Evolutionary conservation across 2,329 filamentous ascomycete species (phyloP), one percentile per base, ranked within the genome.

Genomic region (Diplodia seriata): DNA sequence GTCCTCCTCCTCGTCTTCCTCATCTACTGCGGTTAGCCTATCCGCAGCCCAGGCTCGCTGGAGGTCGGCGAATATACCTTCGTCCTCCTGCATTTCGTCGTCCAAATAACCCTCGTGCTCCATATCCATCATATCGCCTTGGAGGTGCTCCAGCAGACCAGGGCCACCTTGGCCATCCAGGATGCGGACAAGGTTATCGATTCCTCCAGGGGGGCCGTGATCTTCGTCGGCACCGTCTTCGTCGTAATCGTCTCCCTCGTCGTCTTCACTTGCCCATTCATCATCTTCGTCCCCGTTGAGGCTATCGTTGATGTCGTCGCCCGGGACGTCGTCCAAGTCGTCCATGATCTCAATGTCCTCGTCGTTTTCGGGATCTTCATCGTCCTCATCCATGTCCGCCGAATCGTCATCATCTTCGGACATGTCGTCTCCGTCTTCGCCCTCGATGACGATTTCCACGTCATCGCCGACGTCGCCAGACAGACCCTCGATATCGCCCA

Each of bases 381-480:
- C 83, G 26, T 86, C 81, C 26, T 87, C 86, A 11, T 81, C 82
- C 40, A 87, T 83, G 70, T 82, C 85, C 71, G 82, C 85, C 43
- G 84, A 84, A 36, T 85, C 85, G 11, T 82, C 82, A 20, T 85
- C 84, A 36, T 85, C 84, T 38, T 86, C 85, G 54, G 85, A 83
- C 66, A 86, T 83, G 8, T 88, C 87, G 26, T 85, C 84, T 23
- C 86, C 84, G 8, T 83, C 82, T 3, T 87, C 84, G 2, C 84
- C 85, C 38, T 88, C 88, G 31, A 97, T 91, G 70, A 97, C 92
- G 72, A 98, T 91, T 81, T 97, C 94, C 63, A 97, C 91, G 47
- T 92, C 89, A 79, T 88, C 85, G 29, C 81, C 82, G n/a, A 83
- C 79, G 72, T 89, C 87, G 15, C 87, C 87, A 49, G 86, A 83